Evolutionary conservation across 169 alveolate species (phyloP), one percentile per base, ranked within the genome.

Genomic region (Eimeria nieschulzi): DNA sequence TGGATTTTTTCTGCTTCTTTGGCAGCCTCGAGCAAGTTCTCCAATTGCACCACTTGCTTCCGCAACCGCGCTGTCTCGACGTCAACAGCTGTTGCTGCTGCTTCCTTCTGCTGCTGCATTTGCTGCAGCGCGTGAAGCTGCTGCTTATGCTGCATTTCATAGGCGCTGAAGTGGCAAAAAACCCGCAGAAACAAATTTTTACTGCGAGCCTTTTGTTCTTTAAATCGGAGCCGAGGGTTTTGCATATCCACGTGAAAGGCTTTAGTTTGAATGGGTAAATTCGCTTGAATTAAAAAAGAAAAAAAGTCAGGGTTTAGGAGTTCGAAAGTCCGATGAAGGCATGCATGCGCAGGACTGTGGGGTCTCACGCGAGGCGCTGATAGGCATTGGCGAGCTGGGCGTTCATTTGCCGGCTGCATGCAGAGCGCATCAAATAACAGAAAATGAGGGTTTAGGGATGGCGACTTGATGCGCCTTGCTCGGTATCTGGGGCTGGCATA

Each of bases 331-430:
- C 46, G 46, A 33, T 33, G 3, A 33, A 33, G 46, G 46, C 46
- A 3, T 33, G 46, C 46, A 33, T 33, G 46, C 3, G 71, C 55
- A 53, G 25, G 54, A 26, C 25, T 78, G 39, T n/a, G 10, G 21
- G 63, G 63, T 59, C 88, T 80, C 88, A 80, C 88, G 88, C 72
- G 76, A 80, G 73, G 25, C 88, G 55, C 88, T 80, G 88, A 9
- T 39, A 61, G 15, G 88, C 88, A 12, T 80, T 75, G 75, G 53
- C 33, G 76, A 80, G 88, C 33, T 80, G 88, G 9, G 76, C 61
- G 12, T 72, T 61, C 76, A 80, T 72, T 61, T 59, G 76, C 56
- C 56, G 88, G 59, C 88, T 80, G 88, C 64, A 51, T 21, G 46
- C 75, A 61, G 76, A 80, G 59, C 23, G 23, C 17, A 33, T 10